Base-by-base conservation (phyloP, 2,329 filamentous ascomycete species). In the Fusarium cyanostomum region DNA sequence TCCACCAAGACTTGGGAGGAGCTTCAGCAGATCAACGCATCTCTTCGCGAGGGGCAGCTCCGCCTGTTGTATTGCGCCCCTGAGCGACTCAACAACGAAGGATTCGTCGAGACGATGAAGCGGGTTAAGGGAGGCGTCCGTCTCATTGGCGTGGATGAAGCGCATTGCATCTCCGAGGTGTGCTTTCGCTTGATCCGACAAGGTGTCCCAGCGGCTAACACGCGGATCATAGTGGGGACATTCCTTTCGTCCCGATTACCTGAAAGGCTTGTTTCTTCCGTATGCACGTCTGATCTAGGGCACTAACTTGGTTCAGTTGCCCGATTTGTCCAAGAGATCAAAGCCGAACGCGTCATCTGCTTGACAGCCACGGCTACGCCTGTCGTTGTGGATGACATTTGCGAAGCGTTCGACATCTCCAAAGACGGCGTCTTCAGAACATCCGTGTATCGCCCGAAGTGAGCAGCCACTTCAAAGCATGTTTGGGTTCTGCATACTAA, bases 81-180 rank as follows among this genome's bases (percentile, higher is more conserved):
- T 0, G 86, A 88, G 70, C 77, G 84, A 7, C 75, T 88, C 10
- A 88, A 87, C 66, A 88, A 88, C 53, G 85, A 88, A 65, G 81
- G 80, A 0, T 88, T 88, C 44, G 79, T 88, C 7, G 79, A 82
- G 42, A 82, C 76, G 13, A 84, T 88, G 72, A 84, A 82, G 38
- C 72, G 79, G 11, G 80, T 86, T 0, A 79, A 79, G 1, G 85
- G 84, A 3, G 84, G 84, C 7, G 77, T 88, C 2, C 80, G 86
- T 3, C 72, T 88, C 5, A 72, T 88, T 18, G 85, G 83, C 1
- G 80, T 86, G 0, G 84, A 87, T 34, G 84, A 87, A 65, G 84
- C 84, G 1, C 84, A 86, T 62, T 87, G 84, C 58, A 83, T 87
- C 34, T 86, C 84, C 21, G 69, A 72, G 64, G 69, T 53, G 33